Evolutionary conservation across 768 basidiomycete genomes (phyloP).

Genomic region (Xerocomus potaroensis): DNA sequence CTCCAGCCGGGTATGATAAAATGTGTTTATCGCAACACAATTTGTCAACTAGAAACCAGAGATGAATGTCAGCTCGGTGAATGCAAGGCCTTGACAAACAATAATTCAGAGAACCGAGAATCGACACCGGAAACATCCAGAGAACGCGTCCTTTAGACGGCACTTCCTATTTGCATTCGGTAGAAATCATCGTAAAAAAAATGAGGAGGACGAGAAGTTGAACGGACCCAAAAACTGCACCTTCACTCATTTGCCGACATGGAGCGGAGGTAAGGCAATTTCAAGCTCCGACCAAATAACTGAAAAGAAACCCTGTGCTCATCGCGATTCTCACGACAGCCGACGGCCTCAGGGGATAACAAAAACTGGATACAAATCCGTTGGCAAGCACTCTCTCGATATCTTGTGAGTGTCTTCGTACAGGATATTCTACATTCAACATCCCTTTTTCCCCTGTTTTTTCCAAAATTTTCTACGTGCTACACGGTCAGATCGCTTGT

Average conservation of each 20-base stretch:
- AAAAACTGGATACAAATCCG: constrained; percentile 26
- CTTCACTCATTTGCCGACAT: neutral
- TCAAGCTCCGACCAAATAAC: constrained; percentile 31
- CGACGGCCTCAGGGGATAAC: constrained; percentile 34
- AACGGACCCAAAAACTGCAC: constrained; percentile 11
- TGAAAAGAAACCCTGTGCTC: constrained; percentile 20
- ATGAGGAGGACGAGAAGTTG: neutral
- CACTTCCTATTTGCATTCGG: constrained; percentile 37
- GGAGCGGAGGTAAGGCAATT: constrained; percentile 11
- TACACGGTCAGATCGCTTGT: constrained; percentile 18
- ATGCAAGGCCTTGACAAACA: neutral
- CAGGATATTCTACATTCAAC: constrained; percentile 7
- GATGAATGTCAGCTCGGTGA: constrained; percentile 3
- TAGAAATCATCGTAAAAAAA: constrained; percentile 25
- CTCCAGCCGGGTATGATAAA: too few species aligned
- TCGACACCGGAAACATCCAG: constrained; percentile 30
- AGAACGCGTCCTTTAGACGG: constrained; percentile 29
- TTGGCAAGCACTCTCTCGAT: constrained; percentile 11
- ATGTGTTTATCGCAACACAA: too few species aligned
- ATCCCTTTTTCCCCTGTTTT: constrained; percentile 14
- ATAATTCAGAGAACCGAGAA: constrained; percentile 31
- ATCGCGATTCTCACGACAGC: constrained; percentile 35
- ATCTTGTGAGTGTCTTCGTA: constrained; percentile 24
- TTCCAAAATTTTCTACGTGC: constrained; percentile 5
- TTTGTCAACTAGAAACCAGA: constrained; percentile 3